phyloP scores from a whole-genome alignment of 352 stramenopile genomes.

The Phytophthora tentaculata region DNA sequence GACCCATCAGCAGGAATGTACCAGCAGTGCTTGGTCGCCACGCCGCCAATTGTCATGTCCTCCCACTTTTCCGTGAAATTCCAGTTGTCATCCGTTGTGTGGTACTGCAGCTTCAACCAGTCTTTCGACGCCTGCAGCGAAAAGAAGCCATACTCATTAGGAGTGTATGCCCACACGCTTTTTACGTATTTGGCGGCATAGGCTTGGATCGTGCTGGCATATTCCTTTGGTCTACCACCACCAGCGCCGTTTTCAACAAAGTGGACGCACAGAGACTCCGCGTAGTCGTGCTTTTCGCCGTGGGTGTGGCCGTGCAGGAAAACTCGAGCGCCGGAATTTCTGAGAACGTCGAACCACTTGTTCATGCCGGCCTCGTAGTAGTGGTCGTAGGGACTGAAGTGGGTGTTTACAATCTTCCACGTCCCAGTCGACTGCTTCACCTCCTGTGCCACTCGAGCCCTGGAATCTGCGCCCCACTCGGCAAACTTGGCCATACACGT shows the following conservation, averaged over 20 bases:
- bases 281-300: conserved; percentile 19
- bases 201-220: conserved; percentile 4
- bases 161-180: conserved; percentile 16
- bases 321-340: conserved; percentile 8
- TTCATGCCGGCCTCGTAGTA: conserved; percentile 20
- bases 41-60: conserved; percentile 17
- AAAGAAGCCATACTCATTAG: conserved; percentile 25
- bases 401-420: conserved; percentile 6
- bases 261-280: conserved; percentile 14
- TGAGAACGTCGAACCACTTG: conserved; percentile 25
- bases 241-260: conserved; percentile 30
- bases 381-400: conserved; percentile 7
- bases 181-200: conserved; percentile 10
- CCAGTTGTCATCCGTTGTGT: conserved; percentile 21
- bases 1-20: conserved; percentile 23
- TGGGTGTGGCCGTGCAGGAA: conserved; percentile 23
- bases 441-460: conserved; percentile 2
- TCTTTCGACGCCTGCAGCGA: conserved; percentile 20
- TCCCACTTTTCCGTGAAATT: conserved; percentile 8
- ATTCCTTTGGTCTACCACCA: conserved; percentile 22
- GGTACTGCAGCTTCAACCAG: conserved; percentile 32
- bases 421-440: conserved; percentile 9
- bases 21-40: conserved; percentile 28
- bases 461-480: conserved; percentile 12
- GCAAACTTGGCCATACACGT: conserved; percentile 13